Base-by-base conservation (phyloP, 495 filamentous ascomycete genomes). In the Penicillium desertorum region DNA sequence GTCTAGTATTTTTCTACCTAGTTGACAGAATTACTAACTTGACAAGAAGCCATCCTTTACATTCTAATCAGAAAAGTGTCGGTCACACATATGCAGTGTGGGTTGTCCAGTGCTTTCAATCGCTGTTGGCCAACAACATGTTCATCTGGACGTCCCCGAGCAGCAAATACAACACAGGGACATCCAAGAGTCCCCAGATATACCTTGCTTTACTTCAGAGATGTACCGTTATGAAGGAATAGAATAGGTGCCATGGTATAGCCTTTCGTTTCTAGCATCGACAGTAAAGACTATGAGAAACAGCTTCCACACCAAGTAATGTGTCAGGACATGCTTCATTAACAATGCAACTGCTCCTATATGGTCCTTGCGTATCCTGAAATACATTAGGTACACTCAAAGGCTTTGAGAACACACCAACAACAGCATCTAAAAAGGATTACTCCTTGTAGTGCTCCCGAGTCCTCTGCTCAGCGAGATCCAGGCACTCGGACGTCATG, bases 401-500 rank as follows among this genome's bases (percentile, higher is more conserved):
- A 10, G 8, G 19, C 0, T 20, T 17, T n/a, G 16, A 5, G 7
- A 3, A 2, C 10, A 4, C 17, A 43, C 10, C 2, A 1, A 17
- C 3, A 19, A 43, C 5, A 43, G 41, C 17, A 43, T 43, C 17
- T 8, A 43, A 4, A 43, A 12, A 20, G 3, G 2, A 44, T 60
- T 56, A 72, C 62, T 76, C 74, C 59, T 74, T 73, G 43, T 79
- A 79, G 51, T 76, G 71, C 57, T 75, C 73, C 45, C 62, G 68
- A 0, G 76, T 79, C 44, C 76, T 58, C n/a, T 61, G 25, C 42
- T 72, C 68, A 0, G 76, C 75, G 19, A 56, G 30, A n/a, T 65
- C 61, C 57, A 79, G 58, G 27, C 75, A 78, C 14, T 74, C 68
- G 17, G 45, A 49, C 5, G 60, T 68, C 51, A 62, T 47, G 0